Evolutionary conservation across 1,139 yeast species (phyloP), one percentile per base, ranked within the genome.

Genomic region (Taphrina flavorubra): DNA sequence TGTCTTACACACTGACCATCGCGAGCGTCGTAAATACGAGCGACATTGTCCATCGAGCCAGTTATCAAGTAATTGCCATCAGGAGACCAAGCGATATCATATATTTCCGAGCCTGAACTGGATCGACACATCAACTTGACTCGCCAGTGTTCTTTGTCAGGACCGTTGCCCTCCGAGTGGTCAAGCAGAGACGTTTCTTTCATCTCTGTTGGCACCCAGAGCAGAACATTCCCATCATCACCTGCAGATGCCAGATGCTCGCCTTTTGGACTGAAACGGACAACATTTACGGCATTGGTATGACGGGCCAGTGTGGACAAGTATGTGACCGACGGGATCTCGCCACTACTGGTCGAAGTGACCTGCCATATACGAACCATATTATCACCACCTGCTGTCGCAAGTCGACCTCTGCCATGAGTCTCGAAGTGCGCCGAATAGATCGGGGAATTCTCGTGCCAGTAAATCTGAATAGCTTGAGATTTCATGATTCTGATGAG

Each of bases 311-410:
- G 81, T 0, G 97, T 90, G 25, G 95, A 84, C 46, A 92, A 80
- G 79, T 86, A 90, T 68, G 87, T 87, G 37, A 88, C 84, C 0
- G 83, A 65, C 1, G 76, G 75, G 20, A 70, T 74, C 31, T 77
- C 75, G 70, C 64, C 69, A 14, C 67, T 65, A 8, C 58, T 51
- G 3, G 63, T 34, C 7, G 51, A 67, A 61, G 16, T 56, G 37
- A 68, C 49, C 58, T 57, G 69, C 58, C 69, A 70, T 31, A 63
- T 73, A 67, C 98, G 82, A 14, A 92, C 87, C 74, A 90, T 90
- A 76, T 90, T 90, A 77, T 94, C 99, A 51, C 98, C 98, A 16
- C 99, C 99, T 0, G 92, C 96, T 0, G 98, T 94, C 3, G 87
- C 94, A 51, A 94, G 79, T 57, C 71, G 72, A 69, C 73, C 71